phyloP scores from a whole-genome alignment of 768 basidiomycete species.

The Tremella mesenterica region DNA sequence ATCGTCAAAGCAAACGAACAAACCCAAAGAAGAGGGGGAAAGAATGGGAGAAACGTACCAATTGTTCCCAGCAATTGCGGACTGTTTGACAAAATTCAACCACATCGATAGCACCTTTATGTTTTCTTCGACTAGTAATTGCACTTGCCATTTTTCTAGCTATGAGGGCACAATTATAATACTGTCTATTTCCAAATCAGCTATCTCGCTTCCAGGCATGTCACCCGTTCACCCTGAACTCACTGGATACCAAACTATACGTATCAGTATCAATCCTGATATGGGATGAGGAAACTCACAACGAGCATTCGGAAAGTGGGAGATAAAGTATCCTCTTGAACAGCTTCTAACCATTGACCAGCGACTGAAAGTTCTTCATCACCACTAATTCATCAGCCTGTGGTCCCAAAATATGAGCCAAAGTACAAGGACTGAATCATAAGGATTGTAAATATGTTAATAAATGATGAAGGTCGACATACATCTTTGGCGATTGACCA shows the following conservation, averaged over 20 bases:
- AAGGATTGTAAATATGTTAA: no score
- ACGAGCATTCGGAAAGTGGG: constrained; percentile 19
- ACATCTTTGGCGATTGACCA: constrained; percentile 21
- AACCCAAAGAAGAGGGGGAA: no score
- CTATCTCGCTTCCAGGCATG: no score
- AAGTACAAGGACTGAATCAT: no score
- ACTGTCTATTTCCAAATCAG: no score
- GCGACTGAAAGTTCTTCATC: constrained; percentile 13
- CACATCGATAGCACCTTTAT: constrained; percentile 16
- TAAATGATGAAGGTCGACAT: neutral
- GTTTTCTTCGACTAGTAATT: neutral
- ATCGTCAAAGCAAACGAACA: no score
- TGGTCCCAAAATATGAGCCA: neutral
- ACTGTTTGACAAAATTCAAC: constrained; percentile 9
- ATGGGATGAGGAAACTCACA: constrained; percentile 6
- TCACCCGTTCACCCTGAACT: no score
- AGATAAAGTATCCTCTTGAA: constrained; percentile 9
- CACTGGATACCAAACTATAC: constrained; percentile 19
- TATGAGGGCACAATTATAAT: neutral
- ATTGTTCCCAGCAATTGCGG: constrained; percentile 12
- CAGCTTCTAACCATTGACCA: constrained; percentile 17
- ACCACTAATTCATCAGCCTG: neutral
- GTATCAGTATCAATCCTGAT: no score
- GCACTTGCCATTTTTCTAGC: neutral
- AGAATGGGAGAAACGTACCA: no score